These are phyloP conservation scores for Fusarium staphyleae DNA, from an alignment of 2,329 filamentous ascomycete species.

Conservation along the genomic window DNA sequence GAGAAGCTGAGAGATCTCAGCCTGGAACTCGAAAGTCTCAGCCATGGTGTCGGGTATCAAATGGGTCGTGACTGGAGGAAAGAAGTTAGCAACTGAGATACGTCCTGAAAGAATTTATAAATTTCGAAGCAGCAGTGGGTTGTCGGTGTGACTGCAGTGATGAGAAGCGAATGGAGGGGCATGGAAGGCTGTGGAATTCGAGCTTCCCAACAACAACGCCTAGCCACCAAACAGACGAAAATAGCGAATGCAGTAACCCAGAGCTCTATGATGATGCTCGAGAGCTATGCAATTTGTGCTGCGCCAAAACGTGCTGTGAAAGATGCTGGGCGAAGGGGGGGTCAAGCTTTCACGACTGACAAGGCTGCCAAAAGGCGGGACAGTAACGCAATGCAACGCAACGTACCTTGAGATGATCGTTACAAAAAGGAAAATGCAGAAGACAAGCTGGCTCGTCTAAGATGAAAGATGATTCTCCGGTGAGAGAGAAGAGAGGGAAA, in stretches of 20 bases:
- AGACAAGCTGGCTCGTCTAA: constrained; percentile 38
- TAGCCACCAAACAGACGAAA: neutral
- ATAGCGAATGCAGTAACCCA: neutral
- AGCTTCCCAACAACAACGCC: constrained; percentile 1
- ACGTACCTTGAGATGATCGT: constrained; percentile 41
- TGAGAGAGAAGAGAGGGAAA: constrained; percentile 29
- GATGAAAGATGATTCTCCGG: constrained; percentile 36
- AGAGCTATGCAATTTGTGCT: constrained; percentile 2
- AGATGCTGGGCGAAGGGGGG: neutral
- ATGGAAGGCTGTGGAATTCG: constrained; percentile 24
- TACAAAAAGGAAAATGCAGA: constrained; percentile 35
- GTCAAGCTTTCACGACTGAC: constrained; percentile 1
- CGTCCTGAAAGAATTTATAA: constrained; percentile 4
- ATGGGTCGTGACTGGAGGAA: constrained; percentile 41
- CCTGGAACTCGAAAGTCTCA: constrained; percentile 99
- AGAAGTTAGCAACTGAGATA: constrained; percentile 27
- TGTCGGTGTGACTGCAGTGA: constrained; percentile 12
- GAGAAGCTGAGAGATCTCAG: constrained; percentile 99
- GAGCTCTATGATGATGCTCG: neutral
- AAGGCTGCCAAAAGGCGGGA: constrained; percentile 15
- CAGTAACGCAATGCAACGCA: neutral
- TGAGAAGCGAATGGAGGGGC: constrained; percentile 31
- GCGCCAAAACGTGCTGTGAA: neutral
- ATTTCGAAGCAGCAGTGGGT: neutral
- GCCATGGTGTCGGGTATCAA: constrained; percentile 72